Base-by-base conservation (phyloP, 2,329 filamentous ascomycete species). In the Blastomyces silverae region DNA sequence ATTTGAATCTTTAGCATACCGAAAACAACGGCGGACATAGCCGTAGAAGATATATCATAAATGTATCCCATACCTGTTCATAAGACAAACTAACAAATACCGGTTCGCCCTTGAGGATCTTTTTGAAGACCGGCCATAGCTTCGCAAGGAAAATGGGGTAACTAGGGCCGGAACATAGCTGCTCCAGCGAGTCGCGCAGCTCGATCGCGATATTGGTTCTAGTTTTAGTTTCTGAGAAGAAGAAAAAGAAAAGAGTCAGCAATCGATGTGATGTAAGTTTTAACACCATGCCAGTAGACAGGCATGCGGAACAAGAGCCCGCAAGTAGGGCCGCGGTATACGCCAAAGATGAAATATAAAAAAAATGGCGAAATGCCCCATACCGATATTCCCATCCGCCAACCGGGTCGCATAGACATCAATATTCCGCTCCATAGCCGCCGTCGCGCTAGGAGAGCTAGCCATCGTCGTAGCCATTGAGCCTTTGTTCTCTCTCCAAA, bases 71-170 rank as follows among this genome's bases (percentile, higher is more conserved):
- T 77, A 92, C 89, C 83, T 97, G 94, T 74, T 99, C 94, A 62
- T 87, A 84, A 1, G 91, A 95, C 72, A 88, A 91, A 76, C 90
- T 96, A 71, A 93, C 89, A 75, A 99, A 97, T 69, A 95, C 90
- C 50, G 92, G 92, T 72, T 89, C 87, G 64, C 91, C 91, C 73
- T 89, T 88, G 62, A 99, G 81, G 63, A 96, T 90, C 75, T 85
- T 87, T 74, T 94, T 85, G 79, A 97, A 94, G 44, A 96, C 86
- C 50, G 94, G 94, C 80, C 97, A 89, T 72, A 97, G 83, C 78
- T 90, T 90, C 73, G 90, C 86, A 66, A 99, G 83, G 75, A 99
- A 97, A 61, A 85, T 82, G 37, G 85, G 79, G 76, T 97, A 99
- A 71, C 87, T 87, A 64, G 85, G 83, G 63, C 90, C 88, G 64